Base-by-base conservation (phyloP, 2,329 filamentous ascomycete genomes). In the Fusarium decemcellulare region DNA sequence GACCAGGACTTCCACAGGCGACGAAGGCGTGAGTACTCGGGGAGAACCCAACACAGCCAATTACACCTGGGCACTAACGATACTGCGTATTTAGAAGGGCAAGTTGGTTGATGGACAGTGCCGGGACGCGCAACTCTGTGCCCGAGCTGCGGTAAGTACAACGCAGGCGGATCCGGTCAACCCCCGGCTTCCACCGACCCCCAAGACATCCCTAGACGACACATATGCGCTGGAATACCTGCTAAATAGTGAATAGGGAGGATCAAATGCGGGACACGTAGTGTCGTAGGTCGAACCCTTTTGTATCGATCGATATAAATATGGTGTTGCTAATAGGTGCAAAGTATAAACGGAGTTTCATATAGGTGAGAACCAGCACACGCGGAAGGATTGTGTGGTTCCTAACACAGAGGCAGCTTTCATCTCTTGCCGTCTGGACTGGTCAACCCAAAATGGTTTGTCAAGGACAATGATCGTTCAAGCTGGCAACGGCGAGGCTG, bases 341-440 rank as follows among this genome's bases (percentile, higher is more conserved):
- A 61, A 40, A 75, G 72, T 50, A 71, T 66, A 16, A 72, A 80
- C 57, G 79, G 79, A 56, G 76, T 80, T 27, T 80, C 79, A 8
- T 81, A 81, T 66, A 79, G 75, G 78, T 80, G 59, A 51, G 67
- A 71, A 59, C 63, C 59, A 53, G 43, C 57, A 52, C 42, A 53
- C 46, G 53, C 59, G 39, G 39, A 65, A 67, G 59, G 42, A 64
- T 50, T 60, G 47, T 39, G 15, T 40, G 29, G 30, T 59, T 67
- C 48, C 71, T 77, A 60, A 78, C 58, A 53, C 60, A 27, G n/a
- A 37, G 65, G 40, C 82, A 86, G 85, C 79, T 87, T 88, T 69
- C 88, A 91, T 77, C 86, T 92, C 63, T 81, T 91, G 52, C 88
- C 90, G 27, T 92, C 89, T 59, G 93, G 93, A 63, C 86, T 95